A percentile compares a stretch with the other conserved stretches of the same genome.
These are phyloP conservation scores for Cercospora beticola DNA, from an alignment of 2,329 filamentous ascomycete genomes.

Conservation along the genomic window DNA sequence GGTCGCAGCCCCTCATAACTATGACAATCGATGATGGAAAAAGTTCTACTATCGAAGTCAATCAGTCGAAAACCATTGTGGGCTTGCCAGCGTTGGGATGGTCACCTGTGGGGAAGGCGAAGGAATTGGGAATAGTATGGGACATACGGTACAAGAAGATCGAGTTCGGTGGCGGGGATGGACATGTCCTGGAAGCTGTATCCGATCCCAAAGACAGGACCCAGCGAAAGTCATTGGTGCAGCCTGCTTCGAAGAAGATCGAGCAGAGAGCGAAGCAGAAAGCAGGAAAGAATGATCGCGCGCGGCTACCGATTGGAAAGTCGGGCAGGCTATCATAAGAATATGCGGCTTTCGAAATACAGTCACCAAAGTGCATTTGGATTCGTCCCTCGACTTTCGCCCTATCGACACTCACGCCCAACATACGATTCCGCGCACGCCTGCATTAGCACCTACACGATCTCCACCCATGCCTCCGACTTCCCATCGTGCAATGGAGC, in stretches of 20 bases:
- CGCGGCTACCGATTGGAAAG: background rate
- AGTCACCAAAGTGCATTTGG: background rate
- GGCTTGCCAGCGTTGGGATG: constrained; percentile 17
- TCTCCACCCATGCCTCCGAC: too few relatives aligned
- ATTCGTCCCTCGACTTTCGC: background rate
- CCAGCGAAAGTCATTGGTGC: background rate
- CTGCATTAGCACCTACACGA: too few relatives aligned
- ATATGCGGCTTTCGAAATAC: background rate
- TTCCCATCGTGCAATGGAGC: too few relatives aligned
- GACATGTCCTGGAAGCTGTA: background rate
- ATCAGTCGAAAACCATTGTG: background rate
- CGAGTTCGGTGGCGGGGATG: background rate
- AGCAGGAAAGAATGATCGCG: background rate
- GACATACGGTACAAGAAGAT: constrained; percentile 12
- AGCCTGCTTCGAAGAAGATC: background rate
- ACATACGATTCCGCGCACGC: too few relatives aligned
- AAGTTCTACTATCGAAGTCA: background rate
- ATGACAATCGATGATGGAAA: constrained; percentile 5
- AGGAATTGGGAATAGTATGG: background rate
- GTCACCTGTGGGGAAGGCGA: background rate
- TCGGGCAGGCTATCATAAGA: background rate
- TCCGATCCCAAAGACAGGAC: background rate
- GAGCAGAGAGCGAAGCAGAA: background rate
- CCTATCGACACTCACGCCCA: too few relatives aligned
- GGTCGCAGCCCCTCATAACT: background rate